A percentile compares a stretch with the other conserved stretches of the same genome.
Evolutionary conservation across 2,329 filamentous ascomycete genomes (phyloP).

Genomic region (Colletotrichum agaves): DNA sequence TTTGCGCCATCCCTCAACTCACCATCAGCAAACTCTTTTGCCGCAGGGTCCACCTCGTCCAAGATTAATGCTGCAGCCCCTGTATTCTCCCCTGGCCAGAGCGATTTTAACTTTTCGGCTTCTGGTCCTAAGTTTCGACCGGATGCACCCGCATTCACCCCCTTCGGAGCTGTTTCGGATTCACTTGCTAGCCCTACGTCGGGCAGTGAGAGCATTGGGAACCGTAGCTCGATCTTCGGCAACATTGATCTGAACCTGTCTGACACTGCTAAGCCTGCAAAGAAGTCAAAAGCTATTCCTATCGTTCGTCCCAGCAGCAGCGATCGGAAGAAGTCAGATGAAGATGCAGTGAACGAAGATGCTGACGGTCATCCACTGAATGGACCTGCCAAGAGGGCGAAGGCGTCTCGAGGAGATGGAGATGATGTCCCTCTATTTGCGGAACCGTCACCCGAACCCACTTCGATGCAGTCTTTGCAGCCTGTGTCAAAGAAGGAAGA

Average conservation of each 20-base stretch:
- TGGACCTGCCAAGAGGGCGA: constrained; percentile 79
- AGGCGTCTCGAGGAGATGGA: constrained; percentile 71
- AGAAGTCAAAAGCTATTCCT: constrained; percentile 84
- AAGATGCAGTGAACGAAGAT: constrained; percentile 55
- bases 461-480: constrained; percentile 28
- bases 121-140: constrained; percentile 77
- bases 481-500: constrained; percentile 19
- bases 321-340: constrained; percentile 44
- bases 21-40: constrained; percentile 52
- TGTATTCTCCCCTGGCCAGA: constrained; percentile 75
- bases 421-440: constrained; percentile 83
- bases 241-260: constrained; percentile 72
- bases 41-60: constrained; percentile 52
- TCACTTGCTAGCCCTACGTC: constrained; percentile 60
- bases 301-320: constrained; percentile 75
- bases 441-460: constrained; percentile 51
- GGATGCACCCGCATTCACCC: constrained; percentile 81
- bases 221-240: constrained; percentile 71
- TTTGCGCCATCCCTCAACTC: constrained; percentile 48
- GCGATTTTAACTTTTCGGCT: constrained; percentile 75
- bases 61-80: constrained; percentile 78
- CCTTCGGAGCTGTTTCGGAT: constrained; percentile 60
- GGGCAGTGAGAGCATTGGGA: constrained; percentile 55
- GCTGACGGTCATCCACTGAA: constrained; percentile 70
- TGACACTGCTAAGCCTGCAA: constrained; percentile 72